Conservation (phyloP, 139 green algal species). For the Gonium pectorale region DNA sequence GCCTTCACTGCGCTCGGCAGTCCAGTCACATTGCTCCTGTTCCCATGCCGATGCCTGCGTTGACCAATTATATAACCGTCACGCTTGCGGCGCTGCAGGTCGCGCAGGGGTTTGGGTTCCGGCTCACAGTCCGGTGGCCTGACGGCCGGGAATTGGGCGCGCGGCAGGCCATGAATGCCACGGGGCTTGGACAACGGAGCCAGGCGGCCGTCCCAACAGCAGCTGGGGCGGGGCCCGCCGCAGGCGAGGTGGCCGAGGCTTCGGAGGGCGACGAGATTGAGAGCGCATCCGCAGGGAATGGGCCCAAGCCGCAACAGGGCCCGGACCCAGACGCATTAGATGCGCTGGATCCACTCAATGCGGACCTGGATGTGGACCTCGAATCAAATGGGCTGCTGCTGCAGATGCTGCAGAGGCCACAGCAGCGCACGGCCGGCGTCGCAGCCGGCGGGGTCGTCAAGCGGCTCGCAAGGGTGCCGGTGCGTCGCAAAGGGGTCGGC, state of each 20-base stretch:
- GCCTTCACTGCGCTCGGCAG: too few relatives aligned
- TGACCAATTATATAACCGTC: too few relatives aligned
- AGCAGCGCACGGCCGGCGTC: too few relatives aligned
- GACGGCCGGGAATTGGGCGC: slow-evolving; percentile 13
- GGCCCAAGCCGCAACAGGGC: too few relatives aligned
- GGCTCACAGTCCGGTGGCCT: neutral
- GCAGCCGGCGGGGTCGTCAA: neutral
- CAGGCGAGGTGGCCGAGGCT: too few relatives aligned
- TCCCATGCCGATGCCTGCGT: too few relatives aligned
- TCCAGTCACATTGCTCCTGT: too few relatives aligned
- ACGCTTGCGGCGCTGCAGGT: too few relatives aligned
- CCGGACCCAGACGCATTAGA: neutral
- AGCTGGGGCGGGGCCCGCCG: too few relatives aligned
- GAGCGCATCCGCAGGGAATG: neutral
- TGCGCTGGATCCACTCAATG: slow-evolving; percentile 2
- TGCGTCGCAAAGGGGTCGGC: too few relatives aligned
- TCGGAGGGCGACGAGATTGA: too few relatives aligned
- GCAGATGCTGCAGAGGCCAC: neutral
- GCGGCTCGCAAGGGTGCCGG: neutral
- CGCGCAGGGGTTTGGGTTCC: slow-evolving; percentile 30
- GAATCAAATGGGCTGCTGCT: neutral
- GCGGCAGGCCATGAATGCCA: slow-evolving; percentile 17
- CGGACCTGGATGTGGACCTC: slow-evolving; percentile 2
- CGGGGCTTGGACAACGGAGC: too few relatives aligned
- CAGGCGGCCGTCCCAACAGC: neutral